These are phyloP conservation scores for Pyrenophora seminiperda DNA, from an alignment of 2,329 filamentous ascomycete species.

Conservation along the genomic window DNA sequence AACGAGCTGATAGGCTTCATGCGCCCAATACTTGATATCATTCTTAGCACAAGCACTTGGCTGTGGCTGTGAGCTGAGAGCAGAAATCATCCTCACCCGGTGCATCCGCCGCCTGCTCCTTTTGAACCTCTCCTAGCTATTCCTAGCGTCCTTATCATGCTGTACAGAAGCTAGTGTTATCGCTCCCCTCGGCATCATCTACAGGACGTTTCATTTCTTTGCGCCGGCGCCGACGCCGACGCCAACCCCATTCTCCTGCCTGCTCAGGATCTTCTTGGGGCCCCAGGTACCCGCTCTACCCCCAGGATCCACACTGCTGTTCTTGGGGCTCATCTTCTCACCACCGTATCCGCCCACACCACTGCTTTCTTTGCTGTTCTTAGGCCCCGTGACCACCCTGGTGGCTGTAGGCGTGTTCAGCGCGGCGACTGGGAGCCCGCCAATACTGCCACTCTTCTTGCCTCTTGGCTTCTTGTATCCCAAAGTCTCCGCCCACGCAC, in stretches of 20 bases:
- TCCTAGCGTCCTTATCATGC: too few relatives aligned
- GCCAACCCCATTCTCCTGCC: slow-evolving; percentile 20
- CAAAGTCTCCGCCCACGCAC: slow-evolving; percentile 27
- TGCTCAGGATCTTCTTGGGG: slow-evolving; percentile 34
- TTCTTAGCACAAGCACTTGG: too few relatives aligned
- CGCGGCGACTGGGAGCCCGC: not conserved
- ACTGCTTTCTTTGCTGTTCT: slow-evolving; percentile 10
- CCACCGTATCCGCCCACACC: not conserved
- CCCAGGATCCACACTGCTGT: slow-evolving; percentile 15
- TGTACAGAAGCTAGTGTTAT: not conserved
- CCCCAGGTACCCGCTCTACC: slow-evolving; percentile 35
- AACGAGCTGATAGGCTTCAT: too few relatives aligned
- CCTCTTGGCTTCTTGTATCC: slow-evolving; percentile 23
- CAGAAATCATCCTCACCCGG: too few relatives aligned
- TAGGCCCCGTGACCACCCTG: slow-evolving; percentile 11
- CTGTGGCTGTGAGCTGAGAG: too few relatives aligned
- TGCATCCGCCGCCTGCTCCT: too few relatives aligned
- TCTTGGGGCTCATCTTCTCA: slow-evolving; percentile 15
- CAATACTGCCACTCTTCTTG: slow-evolving; percentile 11
- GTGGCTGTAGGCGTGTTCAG: slow-evolving; percentile 7
- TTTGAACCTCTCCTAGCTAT: too few relatives aligned
- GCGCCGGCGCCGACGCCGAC: not conserved
- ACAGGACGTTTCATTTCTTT: slow-evolving; percentile 3
- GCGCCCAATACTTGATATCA: too few relatives aligned
- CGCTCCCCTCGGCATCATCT: not conserved